Evolutionary conservation across 768 basidiomycete species (phyloP), one percentile per base, ranked within the genome.

Genomic region (Roridomyces roridus): DNA sequence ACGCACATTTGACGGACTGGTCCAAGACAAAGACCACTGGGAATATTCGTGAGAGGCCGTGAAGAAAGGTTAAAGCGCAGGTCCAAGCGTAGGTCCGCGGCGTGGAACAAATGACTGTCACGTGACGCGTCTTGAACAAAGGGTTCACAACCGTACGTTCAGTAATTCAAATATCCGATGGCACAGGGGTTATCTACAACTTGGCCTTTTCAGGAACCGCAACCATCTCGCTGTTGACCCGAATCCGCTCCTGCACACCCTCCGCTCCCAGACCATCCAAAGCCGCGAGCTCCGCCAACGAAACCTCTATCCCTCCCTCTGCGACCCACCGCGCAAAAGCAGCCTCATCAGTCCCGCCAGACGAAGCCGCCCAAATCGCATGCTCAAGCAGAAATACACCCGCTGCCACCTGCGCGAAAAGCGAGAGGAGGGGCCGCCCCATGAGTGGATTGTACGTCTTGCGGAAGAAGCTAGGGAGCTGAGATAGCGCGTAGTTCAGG

Each of bases 331-430:
- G 56, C 53, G 55, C 57, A 18, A 63, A 63, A 28, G 43, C 53
- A 1, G 49, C 57, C 8, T 18, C 11, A 21, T 63, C 61, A 1
- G 41, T 44, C 1, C 10, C 43, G 0, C 60, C 55, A 37, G 34
- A 66, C 3, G 53, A 26, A 21, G 58, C 61, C 1, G 85, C 77
- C 89, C 89, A 92, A 11, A 82, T 68, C 0, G 86, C 83, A 43
- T 92, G 89, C 66, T 92, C 89, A 11, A 92, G 74, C 24, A 91
- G 79, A 65, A 81, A 83, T 2, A 80, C 17, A 20, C 53, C 50
- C 9, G 79, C 74, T 1, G 87, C 74, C 26, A 83, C 60, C 41
- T 82, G 77, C 1, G 85, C 86, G 28, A 85, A 72, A 4, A 89
- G 73, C 61, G 85, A 78, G 23, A 92, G 72, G 2, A 84, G 80